phyloP scores from a whole-genome alignment of 1,139 yeast genomes.

The Pichia cactophila region DNA sequence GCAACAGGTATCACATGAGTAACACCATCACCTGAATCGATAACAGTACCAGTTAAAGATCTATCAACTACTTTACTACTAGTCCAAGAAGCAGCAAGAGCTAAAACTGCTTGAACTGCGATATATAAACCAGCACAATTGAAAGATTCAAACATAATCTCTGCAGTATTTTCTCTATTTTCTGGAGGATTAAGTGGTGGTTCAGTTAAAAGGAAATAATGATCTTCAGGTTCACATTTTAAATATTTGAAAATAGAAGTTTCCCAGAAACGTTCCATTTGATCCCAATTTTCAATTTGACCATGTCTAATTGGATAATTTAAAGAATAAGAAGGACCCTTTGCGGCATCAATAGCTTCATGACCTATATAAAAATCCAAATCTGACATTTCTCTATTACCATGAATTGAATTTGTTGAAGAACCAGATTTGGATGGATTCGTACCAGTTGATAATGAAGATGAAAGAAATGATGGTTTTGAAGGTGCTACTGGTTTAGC shows the following conservation, averaged over 20 bases:
- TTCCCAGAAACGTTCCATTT: slow-evolving; percentile 99
- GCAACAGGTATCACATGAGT: slow-evolving; percentile 99
- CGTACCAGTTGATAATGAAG: slow-evolving; percentile 12
- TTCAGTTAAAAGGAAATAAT: slow-evolving; percentile 87
- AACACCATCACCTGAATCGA: slow-evolving; percentile 93
- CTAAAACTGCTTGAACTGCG: slow-evolving; percentile 97
- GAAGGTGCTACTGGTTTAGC: slow-evolving; percentile 29
- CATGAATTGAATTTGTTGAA: slow-evolving; percentile 36
- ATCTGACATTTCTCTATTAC: slow-evolving; percentile 75
- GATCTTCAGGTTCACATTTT: slow-evolving; percentile 98
- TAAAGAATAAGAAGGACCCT: slow-evolving; percentile 82
- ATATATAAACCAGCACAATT: slow-evolving; percentile 97
- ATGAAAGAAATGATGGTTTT: slow-evolving; percentile 26
- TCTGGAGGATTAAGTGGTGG: slow-evolving; percentile 99
- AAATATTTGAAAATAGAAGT: slow-evolving; percentile 90
- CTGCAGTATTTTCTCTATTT: slow-evolving; percentile 96
- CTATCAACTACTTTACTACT: slow-evolving; percentile 91
- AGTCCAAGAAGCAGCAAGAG: slow-evolving; percentile 98
- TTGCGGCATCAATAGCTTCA: slow-evolving; percentile 85
- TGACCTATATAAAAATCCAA: slow-evolving; percentile 93
- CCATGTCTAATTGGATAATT: slow-evolving; percentile 95
- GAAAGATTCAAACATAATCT: slow-evolving; percentile 96
- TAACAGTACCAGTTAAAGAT: slow-evolving; percentile 95
- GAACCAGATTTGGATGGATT: slow-evolving; percentile 38
- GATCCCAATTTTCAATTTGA: slow-evolving; percentile 98